Evolutionary conservation across 2,329 filamentous ascomycete genomes (phyloP).

Genomic region (Coniosporium tulheliwenetii): DNA sequence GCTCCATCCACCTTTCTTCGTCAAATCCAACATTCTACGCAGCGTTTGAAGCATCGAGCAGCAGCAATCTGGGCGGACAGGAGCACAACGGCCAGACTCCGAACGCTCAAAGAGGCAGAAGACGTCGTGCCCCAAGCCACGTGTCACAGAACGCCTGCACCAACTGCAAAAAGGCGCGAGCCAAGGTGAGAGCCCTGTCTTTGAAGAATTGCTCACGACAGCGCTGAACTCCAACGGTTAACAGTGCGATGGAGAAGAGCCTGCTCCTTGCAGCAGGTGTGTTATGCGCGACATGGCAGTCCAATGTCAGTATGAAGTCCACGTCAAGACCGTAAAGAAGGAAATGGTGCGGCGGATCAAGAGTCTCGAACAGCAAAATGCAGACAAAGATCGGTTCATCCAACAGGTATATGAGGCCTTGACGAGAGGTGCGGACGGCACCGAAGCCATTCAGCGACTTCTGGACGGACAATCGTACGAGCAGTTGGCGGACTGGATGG

Average conservation of each 20-base stretch:
- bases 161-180: slow-evolving; percentile 13
- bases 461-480: slow-evolving; percentile 8
- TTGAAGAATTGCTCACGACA: too few species aligned
- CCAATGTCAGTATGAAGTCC: slow-evolving; percentile 13
- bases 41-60: neutral
- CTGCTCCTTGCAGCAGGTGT: slow-evolving; percentile 10
- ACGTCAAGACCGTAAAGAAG: slow-evolving; percentile 14
- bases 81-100: neutral
- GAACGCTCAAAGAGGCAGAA: slow-evolving; percentile 1
- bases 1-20: slow-evolving; percentile 6
- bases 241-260: slow-evolving; percentile 13
- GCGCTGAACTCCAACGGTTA: too few species aligned
- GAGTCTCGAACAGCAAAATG: slow-evolving; percentile 9
- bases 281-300: slow-evolving; percentile 7
- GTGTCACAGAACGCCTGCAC: slow-evolving; percentile 14
- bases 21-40: neutral
- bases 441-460: slow-evolving; percentile 8
- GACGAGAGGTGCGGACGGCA: slow-evolving; percentile 6
- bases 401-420: slow-evolving; percentile 8
- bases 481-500: slow-evolving; percentile 9
- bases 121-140: slow-evolving; percentile 8
- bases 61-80: neutral
- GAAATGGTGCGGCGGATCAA: slow-evolving; percentile 12
- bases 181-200: too few species aligned
- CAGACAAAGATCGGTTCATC: slow-evolving; percentile 5